Evolutionary conservation across 148 eudicot genomes (phyloP).

Genomic region (Vaccinium myrtillus): DNA sequence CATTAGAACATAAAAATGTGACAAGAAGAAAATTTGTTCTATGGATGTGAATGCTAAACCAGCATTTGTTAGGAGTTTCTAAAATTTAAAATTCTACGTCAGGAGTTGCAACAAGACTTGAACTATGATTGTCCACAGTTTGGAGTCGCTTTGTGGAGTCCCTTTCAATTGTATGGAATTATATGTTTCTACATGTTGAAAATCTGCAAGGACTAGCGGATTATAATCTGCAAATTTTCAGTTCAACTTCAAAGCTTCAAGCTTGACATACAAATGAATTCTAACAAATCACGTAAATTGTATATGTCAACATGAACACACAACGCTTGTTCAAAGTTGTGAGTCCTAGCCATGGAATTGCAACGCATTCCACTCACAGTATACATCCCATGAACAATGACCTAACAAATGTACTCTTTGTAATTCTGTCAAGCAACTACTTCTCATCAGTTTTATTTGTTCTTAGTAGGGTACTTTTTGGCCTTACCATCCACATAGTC

Average conservation of each 20-base stretch:
- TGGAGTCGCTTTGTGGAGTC: neutral
- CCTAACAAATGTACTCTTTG: neutral
- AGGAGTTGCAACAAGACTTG: neutral
- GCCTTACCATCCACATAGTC: neutral
- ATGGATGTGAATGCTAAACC: neutral
- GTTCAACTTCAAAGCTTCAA: neutral
- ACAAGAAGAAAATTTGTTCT: neutral
- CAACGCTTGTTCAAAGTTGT: neutral
- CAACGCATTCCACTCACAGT: neutral
- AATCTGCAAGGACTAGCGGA: neutral
- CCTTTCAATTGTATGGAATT: neutral
- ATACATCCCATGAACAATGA: neutral
- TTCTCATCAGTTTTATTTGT: neutral
- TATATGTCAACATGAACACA: neutral
- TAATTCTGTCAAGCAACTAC: neutral
- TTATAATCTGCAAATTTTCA: neutral
- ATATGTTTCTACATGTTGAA: slow-evolving; percentile 4
- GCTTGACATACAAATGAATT: neutral
- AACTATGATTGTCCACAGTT: neutral
- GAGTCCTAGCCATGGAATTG: neutral
- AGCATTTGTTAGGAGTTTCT: neutral
- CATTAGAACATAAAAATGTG: neutral
- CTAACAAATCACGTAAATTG: neutral
- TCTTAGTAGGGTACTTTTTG: neutral
- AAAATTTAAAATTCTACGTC: neutral